phyloP scores from a whole-genome alignment of 2,329 filamentous ascomycete genomes.

The Paraphoma sp. region DNA sequence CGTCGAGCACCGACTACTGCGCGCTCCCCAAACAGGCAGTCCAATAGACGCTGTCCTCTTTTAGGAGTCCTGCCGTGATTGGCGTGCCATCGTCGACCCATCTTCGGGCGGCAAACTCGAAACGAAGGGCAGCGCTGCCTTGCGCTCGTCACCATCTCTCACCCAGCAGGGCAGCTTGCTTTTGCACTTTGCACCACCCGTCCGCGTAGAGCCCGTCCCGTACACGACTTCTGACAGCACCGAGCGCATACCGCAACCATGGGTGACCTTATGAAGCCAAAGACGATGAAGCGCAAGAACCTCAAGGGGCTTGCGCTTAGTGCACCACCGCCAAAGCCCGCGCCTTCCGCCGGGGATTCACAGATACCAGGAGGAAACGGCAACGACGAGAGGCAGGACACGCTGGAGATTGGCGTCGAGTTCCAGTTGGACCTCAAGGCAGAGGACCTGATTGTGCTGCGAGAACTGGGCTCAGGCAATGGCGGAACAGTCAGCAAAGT shows the following conservation, averaged over 20 bases:
- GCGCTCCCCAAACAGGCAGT: slow-evolving; percentile 38
- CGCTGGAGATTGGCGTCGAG: slow-evolving; percentile 94
- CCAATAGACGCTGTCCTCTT: slow-evolving; percentile 50
- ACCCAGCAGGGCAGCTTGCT: slow-evolving; percentile 15
- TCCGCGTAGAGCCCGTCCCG: slow-evolving; percentile 6
- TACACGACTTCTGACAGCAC: slow-evolving; percentile 15
- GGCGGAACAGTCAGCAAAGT: slow-evolving; percentile 99
- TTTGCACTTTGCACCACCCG: slow-evolving; percentile 5
- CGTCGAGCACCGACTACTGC: slow-evolving; percentile 20
- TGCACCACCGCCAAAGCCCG: slow-evolving; percentile 73
- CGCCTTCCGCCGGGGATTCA: slow-evolving; percentile 74
- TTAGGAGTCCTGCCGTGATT: slow-evolving; percentile 43
- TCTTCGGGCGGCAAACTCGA: slow-evolving; percentile 47
- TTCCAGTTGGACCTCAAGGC: slow-evolving; percentile 92
- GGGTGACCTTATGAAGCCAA: slow-evolving; percentile 67
- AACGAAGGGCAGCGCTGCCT: slow-evolving; percentile 32
- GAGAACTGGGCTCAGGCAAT: slow-evolving; percentile 94
- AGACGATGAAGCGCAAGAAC: slow-evolving; percentile 98
- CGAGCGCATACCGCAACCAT: slow-evolving; percentile 48
- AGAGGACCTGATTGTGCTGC: slow-evolving; percentile 90
- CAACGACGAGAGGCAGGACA: slow-evolving; percentile 69
- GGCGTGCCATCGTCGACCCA: slow-evolving; percentile 43
- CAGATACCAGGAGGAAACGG: slow-evolving; percentile 66
- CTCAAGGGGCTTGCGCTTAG: slow-evolving; percentile 93
- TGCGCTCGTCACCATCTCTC: slow-evolving; percentile 6